phyloP scores from a whole-genome alignment of 371 early-diverging fungal genomes.

The Haplosporangium sp. region DNA sequence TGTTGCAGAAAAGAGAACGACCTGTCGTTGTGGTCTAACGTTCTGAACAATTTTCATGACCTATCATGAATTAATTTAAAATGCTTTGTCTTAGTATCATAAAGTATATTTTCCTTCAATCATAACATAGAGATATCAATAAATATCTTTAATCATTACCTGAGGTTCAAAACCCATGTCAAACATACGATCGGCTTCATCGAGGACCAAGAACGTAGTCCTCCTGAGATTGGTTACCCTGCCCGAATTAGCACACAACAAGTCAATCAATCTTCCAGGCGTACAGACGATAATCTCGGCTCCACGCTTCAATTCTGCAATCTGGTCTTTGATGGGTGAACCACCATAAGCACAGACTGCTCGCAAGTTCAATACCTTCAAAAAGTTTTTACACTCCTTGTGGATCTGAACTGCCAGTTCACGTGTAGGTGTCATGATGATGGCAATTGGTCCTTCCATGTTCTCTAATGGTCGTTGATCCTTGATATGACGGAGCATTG shows the following conservation, averaged over 20 bases:
- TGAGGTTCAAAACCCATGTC: slow-evolving; percentile 99
- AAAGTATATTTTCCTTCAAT: background rate
- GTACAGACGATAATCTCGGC: slow-evolving; percentile 99
- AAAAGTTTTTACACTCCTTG: slow-evolving; percentile 91
- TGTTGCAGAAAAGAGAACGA: slow-evolving; percentile 96
- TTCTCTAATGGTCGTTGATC: slow-evolving; percentile 89
- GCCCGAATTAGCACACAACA: slow-evolving; percentile 96
- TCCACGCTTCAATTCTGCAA: slow-evolving; percentile 97
- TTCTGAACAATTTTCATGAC: slow-evolving; percentile 97
- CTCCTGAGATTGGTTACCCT: slow-evolving; percentile 94
- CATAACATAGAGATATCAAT: no score
- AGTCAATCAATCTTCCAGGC: slow-evolving; percentile 99
- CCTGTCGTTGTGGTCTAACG: slow-evolving; percentile 94
- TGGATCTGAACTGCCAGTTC: slow-evolving; percentile 99
- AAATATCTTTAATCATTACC: slow-evolving; percentile 51
- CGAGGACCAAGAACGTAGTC: slow-evolving; percentile 98
- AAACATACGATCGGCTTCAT: slow-evolving; percentile 98
- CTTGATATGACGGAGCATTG: slow-evolving; percentile 97
- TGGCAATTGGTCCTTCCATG: slow-evolving; percentile 94
- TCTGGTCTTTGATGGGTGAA: slow-evolving; percentile 97
- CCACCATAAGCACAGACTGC: slow-evolving; percentile 99
- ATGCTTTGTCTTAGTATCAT: background rate
- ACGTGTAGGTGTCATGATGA: slow-evolving; percentile 99
- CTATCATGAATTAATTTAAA: slow-evolving; percentile 25
- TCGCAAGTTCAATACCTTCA: slow-evolving; percentile 74